Evolutionary conservation across 2,329 filamentous ascomycete genomes (phyloP), one percentile per base, ranked within the genome.

Genomic region (Bipolaris cookei): DNA sequence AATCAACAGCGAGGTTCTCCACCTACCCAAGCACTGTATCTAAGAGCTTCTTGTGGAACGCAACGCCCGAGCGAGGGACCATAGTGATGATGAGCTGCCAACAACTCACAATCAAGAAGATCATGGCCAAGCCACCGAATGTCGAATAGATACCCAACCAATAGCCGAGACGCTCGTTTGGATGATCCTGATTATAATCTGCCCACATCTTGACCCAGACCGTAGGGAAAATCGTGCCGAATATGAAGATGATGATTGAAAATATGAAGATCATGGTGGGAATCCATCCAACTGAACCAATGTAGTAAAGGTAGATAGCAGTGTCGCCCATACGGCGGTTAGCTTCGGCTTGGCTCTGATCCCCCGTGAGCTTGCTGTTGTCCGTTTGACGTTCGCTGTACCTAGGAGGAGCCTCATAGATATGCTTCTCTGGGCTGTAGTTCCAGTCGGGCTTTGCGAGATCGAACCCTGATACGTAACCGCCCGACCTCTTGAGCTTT

Each of bases 161-260:
- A 51, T 71, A 71, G 1, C 68, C 72, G 18, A 74, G 66, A n/a
- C 65, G 62, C 51, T 69, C 54, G 41, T 81, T 79, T 0, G 79
- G 78, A 18, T 72, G 61, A 0, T 63, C 50, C 3, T 73, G 67
- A 39, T 79, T 80, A 38, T 76, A 78, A 48, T 79, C 75, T 0
- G 80, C 76, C 82, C 72, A 84, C 68, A 79, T 79, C 54, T 81
- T 78, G 6, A 83, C 73, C 81, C 81, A 83, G 3, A 83, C 66
- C 4, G 68, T 69, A 5, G 72, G 71, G 43, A 74, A 76, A 1
- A 68, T 69, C 28, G 69, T 64, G 16, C 70, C 69, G 43, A 76
- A 76, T 37, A 71, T 72, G 59, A 75, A 74, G n/a, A 72, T 67
- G 7, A 65, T 64, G 46, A 71, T 69, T 8, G 67, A 69, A 32